Percentiles rank a stretch among this genome's conserved stretches.
These are phyloP conservation scores for Colletotrichum filicis DNA, from an alignment of 2,329 filamentous ascomycete genomes.

Conservation along the genomic window DNA sequence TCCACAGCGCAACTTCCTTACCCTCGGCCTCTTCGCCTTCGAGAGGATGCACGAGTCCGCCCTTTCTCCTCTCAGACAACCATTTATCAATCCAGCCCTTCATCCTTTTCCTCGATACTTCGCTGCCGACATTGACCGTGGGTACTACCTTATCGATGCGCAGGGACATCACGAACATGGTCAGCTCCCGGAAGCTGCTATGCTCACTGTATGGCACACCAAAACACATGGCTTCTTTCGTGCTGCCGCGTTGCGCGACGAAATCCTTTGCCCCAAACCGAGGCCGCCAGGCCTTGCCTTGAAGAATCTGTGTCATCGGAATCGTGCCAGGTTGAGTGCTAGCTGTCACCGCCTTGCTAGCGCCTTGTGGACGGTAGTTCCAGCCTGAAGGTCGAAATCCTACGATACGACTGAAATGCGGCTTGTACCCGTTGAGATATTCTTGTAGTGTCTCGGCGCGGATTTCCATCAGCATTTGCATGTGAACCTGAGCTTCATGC, in stretches of 20 bases:
- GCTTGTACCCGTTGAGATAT: slow-evolving; percentile 83
- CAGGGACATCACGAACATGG: slow-evolving; percentile 90
- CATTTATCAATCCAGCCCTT: slow-evolving; percentile 74
- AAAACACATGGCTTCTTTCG: slow-evolving; percentile 84
- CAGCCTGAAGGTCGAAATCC: slow-evolving; percentile 94
- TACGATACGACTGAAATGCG: slow-evolving; percentile 86
- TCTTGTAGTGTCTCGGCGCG: slow-evolving; percentile 90
- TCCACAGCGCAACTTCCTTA: slow-evolving; percentile 46
- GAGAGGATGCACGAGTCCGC: slow-evolving; percentile 61
- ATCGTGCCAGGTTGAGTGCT: slow-evolving; percentile 61
- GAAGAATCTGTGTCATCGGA: slow-evolving; percentile 62
- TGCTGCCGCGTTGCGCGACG: slow-evolving; percentile 84
- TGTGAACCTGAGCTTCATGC: slow-evolving; percentile 90
- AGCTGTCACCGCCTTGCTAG: slow-evolving; percentile 61
- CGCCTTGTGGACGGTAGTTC: slow-evolving; percentile 82
- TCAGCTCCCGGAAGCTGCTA: slow-evolving; percentile 92
- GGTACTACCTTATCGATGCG: slow-evolving; percentile 91
- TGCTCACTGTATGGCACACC: slow-evolving; percentile 97
- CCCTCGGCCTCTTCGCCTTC: slow-evolving; percentile 50
- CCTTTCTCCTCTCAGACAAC: slow-evolving; percentile 66
- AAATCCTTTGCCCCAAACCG: slow-evolving; percentile 79
- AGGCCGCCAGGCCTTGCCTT: slow-evolving; percentile 77
- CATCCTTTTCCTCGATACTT: slow-evolving; percentile 67
- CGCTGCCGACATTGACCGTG: slow-evolving; percentile 84
- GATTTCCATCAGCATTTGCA: slow-evolving; percentile 96